phyloP scores from a whole-genome alignment of 2,329 filamentous ascomycete species.

The Arthroderma uncinatum region DNA sequence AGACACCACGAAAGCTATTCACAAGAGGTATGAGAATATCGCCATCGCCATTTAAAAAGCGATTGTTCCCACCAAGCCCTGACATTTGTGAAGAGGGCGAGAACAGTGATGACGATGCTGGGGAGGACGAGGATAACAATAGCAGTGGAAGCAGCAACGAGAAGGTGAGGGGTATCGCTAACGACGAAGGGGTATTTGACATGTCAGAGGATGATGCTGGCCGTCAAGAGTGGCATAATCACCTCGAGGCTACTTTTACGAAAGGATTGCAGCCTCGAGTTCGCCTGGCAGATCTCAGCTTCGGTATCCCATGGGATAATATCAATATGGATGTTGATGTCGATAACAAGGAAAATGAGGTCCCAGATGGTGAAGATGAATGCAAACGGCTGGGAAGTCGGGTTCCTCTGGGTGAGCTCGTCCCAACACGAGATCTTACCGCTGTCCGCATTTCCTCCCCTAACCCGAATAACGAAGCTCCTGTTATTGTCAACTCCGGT shows the following conservation, averaged over 20 bases:
- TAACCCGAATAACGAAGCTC: neutral
- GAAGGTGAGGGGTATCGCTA: neutral
- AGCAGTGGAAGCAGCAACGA: neutral
- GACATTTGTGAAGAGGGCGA: conserved; percentile 2
- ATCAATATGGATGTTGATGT: neutral
- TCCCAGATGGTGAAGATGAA: neutral
- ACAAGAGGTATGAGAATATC: conserved; percentile 9
- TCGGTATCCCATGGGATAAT: neutral
- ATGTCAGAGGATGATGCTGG: neutral
- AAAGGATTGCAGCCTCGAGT: neutral
- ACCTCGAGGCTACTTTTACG: neutral
- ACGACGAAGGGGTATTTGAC: neutral
- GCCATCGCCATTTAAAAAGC: conserved; percentile 10
- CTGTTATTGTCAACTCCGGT: neutral
- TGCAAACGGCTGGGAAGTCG: neutral
- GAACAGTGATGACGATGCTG: neutral
- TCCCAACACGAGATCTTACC: neutral
- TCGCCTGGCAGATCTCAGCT: neutral
- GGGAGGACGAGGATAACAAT: neutral
- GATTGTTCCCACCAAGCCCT: conserved; percentile 12
- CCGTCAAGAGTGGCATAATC: neutral
- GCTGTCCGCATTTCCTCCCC: neutral
- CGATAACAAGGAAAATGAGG: conserved; percentile 5
- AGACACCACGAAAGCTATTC: conserved; percentile 7
- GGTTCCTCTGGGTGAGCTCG: neutral